Percentiles rank a stretch among this genome's conserved stretches.
These are phyloP conservation scores for Sequoiadendron giganteum DNA, from an alignment of 75 land plant genomes.

Conservation along the genomic window DNA sequence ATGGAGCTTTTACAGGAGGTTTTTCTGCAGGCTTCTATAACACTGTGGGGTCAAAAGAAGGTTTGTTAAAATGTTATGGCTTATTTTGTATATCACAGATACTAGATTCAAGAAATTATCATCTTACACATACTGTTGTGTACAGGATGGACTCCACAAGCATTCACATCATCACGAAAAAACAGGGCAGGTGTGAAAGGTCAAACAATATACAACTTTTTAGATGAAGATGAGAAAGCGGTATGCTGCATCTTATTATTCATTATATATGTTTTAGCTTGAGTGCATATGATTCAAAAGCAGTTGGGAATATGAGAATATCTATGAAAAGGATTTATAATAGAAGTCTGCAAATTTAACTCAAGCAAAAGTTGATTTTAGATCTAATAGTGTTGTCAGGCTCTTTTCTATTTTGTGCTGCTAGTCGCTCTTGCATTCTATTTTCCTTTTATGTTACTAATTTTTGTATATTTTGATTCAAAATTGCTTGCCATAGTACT, in stretches of 20 bases:
- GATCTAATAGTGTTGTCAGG: not conserved
- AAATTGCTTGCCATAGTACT: not conserved
- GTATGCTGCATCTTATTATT: slow-evolving; percentile 22
- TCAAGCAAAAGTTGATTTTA: not conserved
- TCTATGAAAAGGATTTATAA: not conserved
- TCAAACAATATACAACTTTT: slow-evolving; percentile 66
- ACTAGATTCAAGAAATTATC: not conserved
- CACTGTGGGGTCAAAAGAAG: slow-evolving; percentile 95
- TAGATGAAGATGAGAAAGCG: slow-evolving; percentile 86
- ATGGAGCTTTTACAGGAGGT: slow-evolving; percentile 96
- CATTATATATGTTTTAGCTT: not conserved
- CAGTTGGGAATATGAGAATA: not conserved
- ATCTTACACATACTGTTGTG: not conserved
- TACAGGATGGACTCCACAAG: slow-evolving; percentile 88
- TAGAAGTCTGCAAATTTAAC: not conserved
- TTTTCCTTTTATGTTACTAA: not conserved
- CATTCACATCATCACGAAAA: slow-evolving; percentile 81
- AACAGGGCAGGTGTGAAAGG: slow-evolving; percentile 67
- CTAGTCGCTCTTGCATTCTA: not conserved
- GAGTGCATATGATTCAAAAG: not conserved
- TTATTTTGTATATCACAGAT: not conserved
- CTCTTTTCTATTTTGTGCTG: not conserved
- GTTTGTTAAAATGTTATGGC: slow-evolving; percentile 20
- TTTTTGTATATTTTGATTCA: not conserved
- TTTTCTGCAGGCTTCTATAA: slow-evolving; percentile 95